phyloP scores from a whole-genome alignment of 2,329 filamentous ascomycete genomes.

The Coniochaeta sp. region DNA sequence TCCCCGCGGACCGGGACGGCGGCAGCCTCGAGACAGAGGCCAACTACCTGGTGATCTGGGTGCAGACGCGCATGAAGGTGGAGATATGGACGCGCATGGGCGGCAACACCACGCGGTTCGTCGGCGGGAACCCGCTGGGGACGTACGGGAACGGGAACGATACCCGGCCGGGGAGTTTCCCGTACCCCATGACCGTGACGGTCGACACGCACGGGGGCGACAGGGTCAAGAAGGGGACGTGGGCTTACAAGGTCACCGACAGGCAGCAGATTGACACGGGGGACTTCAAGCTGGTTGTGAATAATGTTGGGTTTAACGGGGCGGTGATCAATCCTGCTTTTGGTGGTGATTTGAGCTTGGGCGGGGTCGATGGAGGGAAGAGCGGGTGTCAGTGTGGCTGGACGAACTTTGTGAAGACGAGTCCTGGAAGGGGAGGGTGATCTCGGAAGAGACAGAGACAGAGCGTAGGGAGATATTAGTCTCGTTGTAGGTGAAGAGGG shows the following conservation, averaged over 20 bases:
- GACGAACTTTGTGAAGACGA: constrained; percentile 39
- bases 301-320: constrained; percentile 43
- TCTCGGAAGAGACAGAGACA: neutral
- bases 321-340: constrained; percentile 43
- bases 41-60: constrained; percentile 48
- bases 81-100: constrained; percentile 55
- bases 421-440: neutral
- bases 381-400: constrained; percentile 57
- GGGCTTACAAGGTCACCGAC: constrained; percentile 42
- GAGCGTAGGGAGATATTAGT: neutral
- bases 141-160: constrained; percentile 10
- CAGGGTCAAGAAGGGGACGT: constrained; percentile 42
- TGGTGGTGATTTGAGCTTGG: constrained; percentile 36
- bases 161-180: constrained; percentile 49
- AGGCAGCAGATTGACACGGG: constrained; percentile 34
- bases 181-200: constrained; percentile 54
- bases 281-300: constrained; percentile 36
- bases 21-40: constrained; percentile 47
- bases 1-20: constrained; percentile 44
- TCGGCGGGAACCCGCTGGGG: constrained; percentile 15
- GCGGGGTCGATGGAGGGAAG: constrained; percentile 55
- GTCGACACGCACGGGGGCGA: constrained; percentile 57
- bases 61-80: constrained; percentile 54
- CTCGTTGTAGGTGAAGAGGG: neutral
- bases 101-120: constrained; percentile 30